Evolutionary conservation across 23 red algal genomes (phyloP).

Genomic region (Gracilaria vermiculophylla): DNA sequence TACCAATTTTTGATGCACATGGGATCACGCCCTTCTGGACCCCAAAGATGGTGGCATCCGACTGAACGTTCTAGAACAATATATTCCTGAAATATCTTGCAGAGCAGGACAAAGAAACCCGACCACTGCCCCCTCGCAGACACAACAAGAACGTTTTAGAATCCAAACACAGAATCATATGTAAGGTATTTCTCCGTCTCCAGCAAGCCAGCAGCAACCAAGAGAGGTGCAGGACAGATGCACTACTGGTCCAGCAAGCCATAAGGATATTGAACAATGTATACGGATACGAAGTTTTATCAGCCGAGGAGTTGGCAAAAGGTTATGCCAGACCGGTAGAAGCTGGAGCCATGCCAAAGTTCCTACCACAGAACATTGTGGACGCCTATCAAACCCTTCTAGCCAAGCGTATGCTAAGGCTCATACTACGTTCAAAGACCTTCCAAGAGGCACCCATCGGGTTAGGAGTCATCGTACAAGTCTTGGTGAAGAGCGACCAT

Average conservation of each 20-base stretch:
- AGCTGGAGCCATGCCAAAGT: background rate
- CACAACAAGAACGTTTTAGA: background rate
- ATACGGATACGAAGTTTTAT: background rate
- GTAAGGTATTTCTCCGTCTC: background rate
- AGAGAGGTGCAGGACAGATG: background rate
- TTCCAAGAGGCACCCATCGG: background rate
- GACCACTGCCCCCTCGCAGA: background rate
- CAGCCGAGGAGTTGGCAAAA: background rate
- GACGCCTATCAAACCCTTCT: background rate
- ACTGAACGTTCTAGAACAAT: background rate
- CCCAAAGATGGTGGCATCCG: background rate
- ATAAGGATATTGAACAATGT: background rate
- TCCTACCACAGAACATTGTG: background rate
- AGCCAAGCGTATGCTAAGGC: background rate
- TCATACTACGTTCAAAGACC: background rate
- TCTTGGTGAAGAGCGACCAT: background rate
- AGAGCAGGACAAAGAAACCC: background rate
- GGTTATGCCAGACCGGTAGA: background rate
- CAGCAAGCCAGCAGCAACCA: background rate
- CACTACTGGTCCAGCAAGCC: background rate
- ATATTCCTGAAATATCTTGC: background rate
- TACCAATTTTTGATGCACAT: background rate
- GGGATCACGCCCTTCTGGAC: constrained; percentile 19
- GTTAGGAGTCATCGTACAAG: background rate
- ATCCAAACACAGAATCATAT: constrained; percentile 11